A percentile compares a stretch with the other conserved stretches of the same genome.
Conservation (phyloP, 2,329 filamentous ascomycete genomes). For the Exserohilum rostratum region DNA sequence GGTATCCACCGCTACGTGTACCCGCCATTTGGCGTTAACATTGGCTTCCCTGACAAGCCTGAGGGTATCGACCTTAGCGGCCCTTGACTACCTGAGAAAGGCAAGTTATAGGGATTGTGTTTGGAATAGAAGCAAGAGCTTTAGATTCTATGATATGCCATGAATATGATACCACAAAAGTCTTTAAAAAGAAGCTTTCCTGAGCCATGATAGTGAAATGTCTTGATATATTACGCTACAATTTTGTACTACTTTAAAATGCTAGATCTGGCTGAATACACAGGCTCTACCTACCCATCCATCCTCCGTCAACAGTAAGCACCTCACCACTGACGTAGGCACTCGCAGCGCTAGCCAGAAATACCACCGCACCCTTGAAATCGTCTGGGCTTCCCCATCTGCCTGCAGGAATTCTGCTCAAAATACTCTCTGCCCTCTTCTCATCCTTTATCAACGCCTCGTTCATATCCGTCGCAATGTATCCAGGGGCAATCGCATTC, state of each 20-base stretch:
- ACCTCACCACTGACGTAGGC: slow-evolving; percentile 83
- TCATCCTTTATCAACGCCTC: slow-evolving; percentile 76
- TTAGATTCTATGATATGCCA: slow-evolving; percentile 16
- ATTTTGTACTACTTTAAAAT: too few species aligned
- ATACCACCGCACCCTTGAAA: slow-evolving; percentile 83
- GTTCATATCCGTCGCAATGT: slow-evolving; percentile 96
- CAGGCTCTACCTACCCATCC: slow-evolving; percentile 76
- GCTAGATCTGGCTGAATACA: neutral
- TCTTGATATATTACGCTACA: too few species aligned
- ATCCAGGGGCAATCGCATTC: slow-evolving; percentile 88
- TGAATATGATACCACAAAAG: neutral
- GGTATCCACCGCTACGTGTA: slow-evolving; percentile 57
- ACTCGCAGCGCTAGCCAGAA: slow-evolving; percentile 76
- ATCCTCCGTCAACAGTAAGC: slow-evolving; percentile 85
- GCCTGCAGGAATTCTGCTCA: slow-evolving; percentile 80
- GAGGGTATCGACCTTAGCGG: slow-evolving; percentile 46
- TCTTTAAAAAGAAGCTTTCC: neutral
- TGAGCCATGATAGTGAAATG: neutral
- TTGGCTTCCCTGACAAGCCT: slow-evolving; percentile 57
- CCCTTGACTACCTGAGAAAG: slow-evolving; percentile 21
- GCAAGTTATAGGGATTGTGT: slow-evolving; percentile 11
- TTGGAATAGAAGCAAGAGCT: slow-evolving; percentile 11
- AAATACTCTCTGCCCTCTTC: slow-evolving; percentile 73
- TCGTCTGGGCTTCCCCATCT: slow-evolving; percentile 85
- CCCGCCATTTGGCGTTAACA: slow-evolving; percentile 56